Base-by-base conservation (phyloP, 202 grass and related monocot species). In the Zizania palustris region DNA sequence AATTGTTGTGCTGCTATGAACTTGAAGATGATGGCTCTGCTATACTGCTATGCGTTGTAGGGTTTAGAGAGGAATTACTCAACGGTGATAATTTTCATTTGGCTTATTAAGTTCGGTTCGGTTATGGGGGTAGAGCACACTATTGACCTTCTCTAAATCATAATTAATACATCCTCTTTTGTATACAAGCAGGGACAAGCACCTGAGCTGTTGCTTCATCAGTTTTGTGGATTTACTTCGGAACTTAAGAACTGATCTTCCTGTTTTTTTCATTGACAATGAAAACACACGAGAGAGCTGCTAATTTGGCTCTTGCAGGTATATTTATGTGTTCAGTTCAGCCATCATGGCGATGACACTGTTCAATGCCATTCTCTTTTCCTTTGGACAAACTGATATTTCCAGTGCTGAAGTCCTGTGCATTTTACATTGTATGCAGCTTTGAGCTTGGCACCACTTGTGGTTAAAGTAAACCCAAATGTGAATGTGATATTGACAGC, bases 401-500 rank as follows among this genome's bases (percentile, higher is more conserved):
- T 81, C 19, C 45, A 42, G 55, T 85, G 33, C 64, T 42, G 49
- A 46, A 43, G 36, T 38, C 20, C 44, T 14, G 44, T 74, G 22
- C 72, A 21, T 69, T 81, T 48, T 49, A 57, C 44, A 46, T 13
- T 63, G 63, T 65, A 57, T 84, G 68, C 74, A 99, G 96, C 83
- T 68, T 59, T 99, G 74, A 92, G 88, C 28, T 79, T 92, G 67
- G 89, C 90, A 6, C 92, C 92, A 2, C 89, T 99, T 16, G 56
- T 99, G 58, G 80, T 96, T 80, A 86, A 85, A 10, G 87, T 99
- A 48, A 78, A 99, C 67, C 87, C 96, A 20, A 96, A 96, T 69
- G 44, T 93, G 67, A 99, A 99, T 73, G 92, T 96, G 45, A 69
- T 99, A 76, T 67, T 98, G 60, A 95, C 96, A 83, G 96, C 91